Evolutionary conservation across 257 asterid genomes (phyloP).

Genomic region (Ehretia macrophylla): DNA sequence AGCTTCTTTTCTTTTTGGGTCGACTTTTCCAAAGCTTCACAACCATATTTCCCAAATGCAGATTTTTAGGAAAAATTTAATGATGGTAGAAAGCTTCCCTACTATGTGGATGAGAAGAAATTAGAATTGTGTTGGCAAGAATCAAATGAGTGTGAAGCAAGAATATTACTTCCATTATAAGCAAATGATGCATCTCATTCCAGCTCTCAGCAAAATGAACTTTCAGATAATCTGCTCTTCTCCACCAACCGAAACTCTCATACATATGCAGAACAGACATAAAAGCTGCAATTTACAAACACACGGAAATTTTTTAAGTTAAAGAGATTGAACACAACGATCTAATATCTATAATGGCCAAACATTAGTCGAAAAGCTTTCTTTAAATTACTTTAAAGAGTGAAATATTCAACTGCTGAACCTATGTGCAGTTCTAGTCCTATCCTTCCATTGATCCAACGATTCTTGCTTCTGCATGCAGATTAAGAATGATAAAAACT

Average conservation of each 20-base stretch:
- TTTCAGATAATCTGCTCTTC: conserved; percentile 92
- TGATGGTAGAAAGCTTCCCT: too few relatives aligned
- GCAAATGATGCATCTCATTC: conserved; percentile 99
- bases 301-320: background rate
- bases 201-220: conserved; percentile 99
- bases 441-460: background rate
- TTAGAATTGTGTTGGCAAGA: background rate
- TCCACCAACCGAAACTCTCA: conserved; percentile 99
- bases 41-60: background rate
- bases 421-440: background rate
- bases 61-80: too few relatives aligned
- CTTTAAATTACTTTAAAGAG: background rate
- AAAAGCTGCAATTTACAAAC: conserved; percentile 61
- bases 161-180: conserved; percentile 88
- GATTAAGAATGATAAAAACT: background rate
- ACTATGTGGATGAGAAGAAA: background rate
- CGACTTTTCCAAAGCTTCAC: too few relatives aligned
- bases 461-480: background rate
- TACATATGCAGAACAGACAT: conserved; percentile 95
- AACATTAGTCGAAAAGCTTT: too few relatives aligned
- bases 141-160: conserved; percentile 13
- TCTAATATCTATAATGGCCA: background rate
- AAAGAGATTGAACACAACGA: background rate
- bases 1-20: too few relatives aligned
- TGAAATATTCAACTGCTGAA: background rate